Evolutionary conservation across 495 filamentous ascomycete species (phyloP).

Genomic region (Schizothecium vesticola): DNA sequence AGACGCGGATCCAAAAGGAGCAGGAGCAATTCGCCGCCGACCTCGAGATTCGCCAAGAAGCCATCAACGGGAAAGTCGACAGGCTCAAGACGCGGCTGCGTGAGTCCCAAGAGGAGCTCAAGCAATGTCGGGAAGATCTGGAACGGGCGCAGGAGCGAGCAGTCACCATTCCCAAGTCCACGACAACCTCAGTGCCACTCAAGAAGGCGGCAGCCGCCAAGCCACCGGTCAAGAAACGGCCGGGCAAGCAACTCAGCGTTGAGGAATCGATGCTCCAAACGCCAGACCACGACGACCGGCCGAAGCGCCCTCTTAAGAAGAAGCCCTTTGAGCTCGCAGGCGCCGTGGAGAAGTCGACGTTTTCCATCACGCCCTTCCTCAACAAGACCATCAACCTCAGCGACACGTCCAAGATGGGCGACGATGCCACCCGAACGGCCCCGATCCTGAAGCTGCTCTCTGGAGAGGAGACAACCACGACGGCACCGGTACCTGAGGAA

Average conservation of each 20-base stretch:
- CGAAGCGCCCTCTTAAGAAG: constrained; percentile 43
- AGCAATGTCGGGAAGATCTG: constrained; percentile 47
- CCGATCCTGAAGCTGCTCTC: constrained; percentile 13
- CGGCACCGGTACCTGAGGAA: not conserved
- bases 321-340: constrained; percentile 45
- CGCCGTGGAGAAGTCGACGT: constrained; percentile 73
- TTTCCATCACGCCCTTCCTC: constrained; percentile 88
- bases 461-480: constrained; percentile 12
- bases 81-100: constrained; percentile 61
- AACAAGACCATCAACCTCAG: constrained; percentile 62
- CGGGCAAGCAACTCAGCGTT: constrained; percentile 27
- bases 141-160: constrained; percentile 31
- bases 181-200: constrained; percentile 24
- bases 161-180: constrained; percentile 9
- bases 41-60: constrained; percentile 50
- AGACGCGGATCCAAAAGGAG: constrained; percentile 33
- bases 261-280: constrained; percentile 35
- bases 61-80: constrained; percentile 63
- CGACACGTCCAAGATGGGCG: constrained; percentile 19
- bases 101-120: constrained; percentile 64
- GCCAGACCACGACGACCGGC: constrained; percentile 30
- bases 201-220: constrained; percentile 34
- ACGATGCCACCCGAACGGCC: constrained; percentile 15
- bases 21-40: constrained; percentile 37
- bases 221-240: constrained; percentile 31